Base-by-base conservation (phyloP, 2,329 filamentous ascomycete genomes). In the Monosporascus cannonballus region DNA sequence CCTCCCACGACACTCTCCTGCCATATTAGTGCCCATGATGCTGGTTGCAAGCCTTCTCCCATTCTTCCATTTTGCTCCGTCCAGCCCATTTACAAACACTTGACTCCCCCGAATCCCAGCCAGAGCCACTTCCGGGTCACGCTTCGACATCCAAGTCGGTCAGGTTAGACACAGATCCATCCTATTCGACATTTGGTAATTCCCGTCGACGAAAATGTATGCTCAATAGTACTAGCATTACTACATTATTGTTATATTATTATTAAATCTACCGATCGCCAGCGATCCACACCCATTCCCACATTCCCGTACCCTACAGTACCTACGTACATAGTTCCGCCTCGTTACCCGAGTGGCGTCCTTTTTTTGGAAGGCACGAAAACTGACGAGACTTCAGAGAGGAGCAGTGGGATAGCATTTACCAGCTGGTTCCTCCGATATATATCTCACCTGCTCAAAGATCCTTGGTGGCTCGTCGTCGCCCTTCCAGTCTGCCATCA, bases 11-110 rank as follows among this genome's bases (percentile, higher is more conserved):
- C 54, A 47, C 55, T 58, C 58, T 62, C 57, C 60, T 57, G 53
- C 56, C 58, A 59, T 56, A 57, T 61, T 57, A 64, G 58, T 61
- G 58, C 52, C 62, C 59, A 17, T 62, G 60, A 62, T 34, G 30
- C 30, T 34, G 11, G 30, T 34, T 34, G 11, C 30, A 14, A 34
- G 30, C 9, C 3, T 34, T 34, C 30, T 34, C 30, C 30, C 30
- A 14, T 34, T 14, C 53, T 52, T 52, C 48, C 48, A 50, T 36
- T 30, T 45, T 53, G 48, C 53, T 55, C 49, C 52, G 45, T 55
- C 42, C 51, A 46, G 22, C 9, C 22, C 42, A 44, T 30, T 46
- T 46, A 25, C 15, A 25, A 46, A 25, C 42, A 46, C 20, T 46
- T 15, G 42, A 46, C 42, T 27, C 14, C 42, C 42, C 22, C 42